Evolutionary conservation across 352 stramenopile genomes (phyloP), one percentile per base, ranked within the genome.

Genomic region (Salisapilia sapeloensis): DNA sequence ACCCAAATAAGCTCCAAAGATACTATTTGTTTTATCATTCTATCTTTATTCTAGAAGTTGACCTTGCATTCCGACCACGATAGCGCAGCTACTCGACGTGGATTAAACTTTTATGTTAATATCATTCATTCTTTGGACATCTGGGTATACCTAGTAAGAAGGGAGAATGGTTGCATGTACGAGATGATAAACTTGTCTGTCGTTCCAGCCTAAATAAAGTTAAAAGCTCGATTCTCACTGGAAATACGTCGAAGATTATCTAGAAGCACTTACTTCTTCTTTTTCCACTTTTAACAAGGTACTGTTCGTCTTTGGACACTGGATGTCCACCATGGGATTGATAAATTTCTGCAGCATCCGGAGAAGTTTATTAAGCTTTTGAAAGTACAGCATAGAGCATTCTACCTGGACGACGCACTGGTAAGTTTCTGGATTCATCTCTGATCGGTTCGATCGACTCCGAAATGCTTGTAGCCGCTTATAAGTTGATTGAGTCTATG

Each of bases 61-160:
- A 9, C 48, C 51, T 60, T 84, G 60, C 6, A 84, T 44, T 11
- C 60, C 58, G 11, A 84, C 60, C 15, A 62, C 69, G 29, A 84
- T 65, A 35, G 60, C 77, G 53, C 65, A 80, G 43, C 69, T 84
- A 47, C 38, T 16, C 6, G 38, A 20, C n/a, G 4, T 23, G 8
- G 20, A 5, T 29, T 10, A n/a, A 5, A 12, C n/a, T 32, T 4
- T 17, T 21, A 22, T 12, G 22, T 2, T 26, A 9, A 6, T 25
- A 34, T 32, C 11, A 13, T 42, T 7, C 1, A 6, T 40, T 50
- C n/a, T n/a, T n/a, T n/a, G n/a, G n/a, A n/a, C n/a, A n/a, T n/a
- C n/a, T n/a, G n/a, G n/a, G n/a, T n/a, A n/a, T n/a, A 82, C 69
- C 65, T 86, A 40, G 76, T 47, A 43, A 83, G 82, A 17, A 86